phyloP scores from a whole-genome alignment of 768 basidiomycete species.

The Lactifluus hygrophoroides region DNA sequence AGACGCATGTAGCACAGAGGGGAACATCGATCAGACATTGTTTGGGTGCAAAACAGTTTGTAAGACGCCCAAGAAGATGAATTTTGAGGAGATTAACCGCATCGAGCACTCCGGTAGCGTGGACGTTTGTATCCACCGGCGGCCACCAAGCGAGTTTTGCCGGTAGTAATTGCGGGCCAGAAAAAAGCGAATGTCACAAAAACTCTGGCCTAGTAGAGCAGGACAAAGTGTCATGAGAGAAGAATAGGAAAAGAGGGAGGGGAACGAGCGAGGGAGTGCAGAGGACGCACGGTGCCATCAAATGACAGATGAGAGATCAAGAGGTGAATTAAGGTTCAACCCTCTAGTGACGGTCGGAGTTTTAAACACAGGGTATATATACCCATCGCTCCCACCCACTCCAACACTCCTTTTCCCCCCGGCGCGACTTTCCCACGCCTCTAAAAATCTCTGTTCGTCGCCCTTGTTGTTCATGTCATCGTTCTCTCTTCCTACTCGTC shows the following conservation, averaged over 20 bases:
- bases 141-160: no score
- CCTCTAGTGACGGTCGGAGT: conserved; percentile 11
- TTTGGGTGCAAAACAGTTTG: not conserved
- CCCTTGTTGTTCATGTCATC: conserved; percentile 31
- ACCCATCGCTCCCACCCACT: not conserved
- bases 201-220: not conserved
- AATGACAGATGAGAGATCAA: conserved; percentile 18
- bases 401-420: conserved; percentile 7
- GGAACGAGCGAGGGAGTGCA: not conserved
- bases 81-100: not conserved
- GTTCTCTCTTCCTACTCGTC: conserved; percentile 69
- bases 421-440: conserved; percentile 20
- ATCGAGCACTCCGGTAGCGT: not conserved
- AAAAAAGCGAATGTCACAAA: not conserved
- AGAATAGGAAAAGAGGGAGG: not conserved
- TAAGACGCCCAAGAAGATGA: not conserved
- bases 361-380: conserved; percentile 19
- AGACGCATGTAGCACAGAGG: not conserved
- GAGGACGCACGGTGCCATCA: not conserved
- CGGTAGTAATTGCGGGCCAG: no score
- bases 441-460: conserved; percentile 10
- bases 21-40: not conserved
- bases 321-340: conserved; percentile 19
- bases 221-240: not conserved
- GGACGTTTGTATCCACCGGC: not conserved